phyloP scores from a whole-genome alignment of 139 green algal species.

The Trebouxia sp. region DNA sequence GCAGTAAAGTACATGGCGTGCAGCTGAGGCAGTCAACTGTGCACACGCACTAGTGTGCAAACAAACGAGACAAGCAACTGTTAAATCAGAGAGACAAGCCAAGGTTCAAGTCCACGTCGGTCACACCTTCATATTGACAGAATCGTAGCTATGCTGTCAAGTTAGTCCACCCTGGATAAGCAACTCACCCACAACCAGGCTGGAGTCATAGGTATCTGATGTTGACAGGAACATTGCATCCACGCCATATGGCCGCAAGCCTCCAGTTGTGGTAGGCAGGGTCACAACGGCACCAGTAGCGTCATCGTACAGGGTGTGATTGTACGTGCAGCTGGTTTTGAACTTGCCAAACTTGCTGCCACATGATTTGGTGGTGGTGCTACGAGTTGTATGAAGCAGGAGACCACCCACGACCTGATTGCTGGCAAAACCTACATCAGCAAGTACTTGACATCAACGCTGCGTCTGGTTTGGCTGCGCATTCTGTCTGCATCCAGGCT shows the following conservation, averaged over 20 bases:
- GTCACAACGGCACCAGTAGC: not conserved
- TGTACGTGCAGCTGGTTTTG: not conserved
- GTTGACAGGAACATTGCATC: constrained; percentile 10
- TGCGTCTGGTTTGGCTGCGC: no score
- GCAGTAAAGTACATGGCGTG: no score
- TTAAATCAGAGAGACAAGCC: no score
- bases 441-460: no score
- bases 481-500: no score
- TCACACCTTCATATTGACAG: no score
- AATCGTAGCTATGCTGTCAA: no score
- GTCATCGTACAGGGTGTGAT: not conserved
- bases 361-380: not conserved
- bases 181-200: not conserved
- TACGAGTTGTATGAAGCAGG: not conserved
- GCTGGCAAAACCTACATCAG: not conserved
- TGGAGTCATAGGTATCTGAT: not conserved
- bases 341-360: not conserved
- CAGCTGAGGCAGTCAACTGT: no score
- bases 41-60: no score
- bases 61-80: no score
- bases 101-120: no score
- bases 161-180: no score
- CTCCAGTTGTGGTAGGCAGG: not conserved
- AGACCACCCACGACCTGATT: not conserved
- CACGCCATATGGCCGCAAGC: constrained; percentile 14